phyloP scores from a whole-genome alignment of 169 alveolate genomes.

The Plasmodium gaboni region DNA sequence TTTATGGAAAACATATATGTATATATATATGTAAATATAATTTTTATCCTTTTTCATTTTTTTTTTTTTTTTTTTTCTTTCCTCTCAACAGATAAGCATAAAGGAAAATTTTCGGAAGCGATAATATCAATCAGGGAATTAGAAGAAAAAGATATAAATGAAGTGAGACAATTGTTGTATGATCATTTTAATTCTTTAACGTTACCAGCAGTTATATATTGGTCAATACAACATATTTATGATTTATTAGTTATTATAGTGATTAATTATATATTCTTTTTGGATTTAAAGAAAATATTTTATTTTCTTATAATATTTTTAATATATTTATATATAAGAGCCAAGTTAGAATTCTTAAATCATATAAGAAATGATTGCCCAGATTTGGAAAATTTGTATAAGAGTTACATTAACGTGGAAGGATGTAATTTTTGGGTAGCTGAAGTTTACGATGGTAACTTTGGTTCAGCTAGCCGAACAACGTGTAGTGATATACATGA shows the following conservation, averaged over 20 bases:
- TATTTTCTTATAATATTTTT: conserved; percentile 82
- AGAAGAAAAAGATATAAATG: conserved; percentile 78
- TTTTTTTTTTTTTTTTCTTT: conserved; percentile 4
- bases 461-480: conserved; percentile 70
- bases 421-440: conserved; percentile 93
- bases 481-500: conserved; percentile 76
- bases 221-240: conserved; percentile 86
- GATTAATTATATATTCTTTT: conserved; percentile 79
- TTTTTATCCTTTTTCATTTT: background rate
- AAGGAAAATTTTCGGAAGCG: conserved; percentile 52
- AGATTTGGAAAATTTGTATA: conserved; percentile 87
- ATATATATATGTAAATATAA: background rate
- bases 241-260: conserved; percentile 83
- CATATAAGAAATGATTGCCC: conserved; percentile 90
- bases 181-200: conserved; percentile 86
- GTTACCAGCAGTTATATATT: conserved; percentile 84
- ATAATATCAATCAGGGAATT: conserved; percentile 45
- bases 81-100: conserved; percentile 58
- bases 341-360: conserved; percentile 89
- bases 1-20: background rate
- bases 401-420: conserved; percentile 85
- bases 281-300: conserved; percentile 83
- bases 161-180: conserved; percentile 80
- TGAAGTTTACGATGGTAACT: conserved; percentile 82
- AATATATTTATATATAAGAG: conserved; percentile 88